Percentiles rank a stretch among this genome's conserved stretches.
phyloP scores from a whole-genome alignment of 2,329 filamentous ascomycete genomes.

The Cladosporium sp. region DNA sequence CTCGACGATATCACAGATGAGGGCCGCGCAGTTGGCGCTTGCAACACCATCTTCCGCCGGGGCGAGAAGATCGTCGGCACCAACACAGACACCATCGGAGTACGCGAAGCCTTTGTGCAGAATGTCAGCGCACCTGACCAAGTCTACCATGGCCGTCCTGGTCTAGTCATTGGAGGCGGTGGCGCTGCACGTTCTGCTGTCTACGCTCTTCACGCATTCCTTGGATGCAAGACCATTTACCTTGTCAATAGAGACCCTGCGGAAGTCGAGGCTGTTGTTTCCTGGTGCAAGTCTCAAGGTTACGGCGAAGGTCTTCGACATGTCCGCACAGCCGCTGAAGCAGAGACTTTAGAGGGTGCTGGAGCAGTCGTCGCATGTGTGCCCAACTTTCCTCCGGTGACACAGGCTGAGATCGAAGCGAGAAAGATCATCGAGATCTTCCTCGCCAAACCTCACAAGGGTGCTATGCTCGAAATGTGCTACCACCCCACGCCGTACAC shows the following conservation, averaged over 20 bases:
- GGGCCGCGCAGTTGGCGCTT: conserved; percentile 68
- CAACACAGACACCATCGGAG: conserved; percentile 77
- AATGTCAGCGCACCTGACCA: conserved; percentile 41
- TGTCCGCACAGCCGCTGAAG: conserved; percentile 59
- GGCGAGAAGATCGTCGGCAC: conserved; percentile 58
- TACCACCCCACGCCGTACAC: conserved; percentile 72
- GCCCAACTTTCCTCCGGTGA: conserved; percentile 69
- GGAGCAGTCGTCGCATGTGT: conserved; percentile 70
- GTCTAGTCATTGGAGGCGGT: conserved; percentile 71
- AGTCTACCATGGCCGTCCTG: conserved; percentile 57
- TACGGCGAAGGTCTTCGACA: conserved; percentile 59
- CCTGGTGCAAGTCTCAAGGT: conserved; percentile 57
- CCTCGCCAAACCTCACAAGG: conserved; percentile 51
- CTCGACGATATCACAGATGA: conserved; percentile 71
- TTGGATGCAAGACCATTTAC: conserved; percentile 66
- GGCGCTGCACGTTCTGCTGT: conserved; percentile 74
- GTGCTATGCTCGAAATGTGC: conserved; percentile 75
- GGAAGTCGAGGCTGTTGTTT: conserved; percentile 65
- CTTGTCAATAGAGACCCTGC: conserved; percentile 67
- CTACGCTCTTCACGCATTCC: conserved; percentile 67
- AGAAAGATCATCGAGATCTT: conserved; percentile 53
- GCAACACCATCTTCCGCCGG: conserved; percentile 72
- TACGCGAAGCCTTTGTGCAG: conserved; percentile 64
- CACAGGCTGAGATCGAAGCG: conserved; percentile 57
- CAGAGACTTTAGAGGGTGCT: conserved; percentile 53